phyloP scores from a whole-genome alignment of 495 filamentous ascomycete species.

The Penicillium atrosanguineum region DNA sequence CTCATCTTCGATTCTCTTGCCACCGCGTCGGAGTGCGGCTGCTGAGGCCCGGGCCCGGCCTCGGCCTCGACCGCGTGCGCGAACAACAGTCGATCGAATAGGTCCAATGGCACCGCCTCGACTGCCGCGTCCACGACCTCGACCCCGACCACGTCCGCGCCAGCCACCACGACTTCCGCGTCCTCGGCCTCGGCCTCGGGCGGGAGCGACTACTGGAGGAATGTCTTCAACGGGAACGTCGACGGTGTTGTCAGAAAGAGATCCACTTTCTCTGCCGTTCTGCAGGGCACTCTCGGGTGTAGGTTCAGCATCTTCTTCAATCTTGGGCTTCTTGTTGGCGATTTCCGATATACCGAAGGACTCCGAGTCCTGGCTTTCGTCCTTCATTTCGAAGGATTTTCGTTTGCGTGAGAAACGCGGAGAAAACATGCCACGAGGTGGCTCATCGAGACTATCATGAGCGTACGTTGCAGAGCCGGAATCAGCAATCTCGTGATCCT shows the following conservation, averaged over 20 bases:
- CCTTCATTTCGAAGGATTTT: conserved; percentile 28
- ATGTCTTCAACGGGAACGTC: conserved; percentile 13
- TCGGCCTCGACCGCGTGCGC: conserved; percentile 28
- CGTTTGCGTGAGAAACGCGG: conserved; percentile 30
- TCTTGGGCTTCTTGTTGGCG: conserved; percentile 30
- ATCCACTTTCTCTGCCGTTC: conserved; percentile 19
- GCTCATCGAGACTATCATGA: neutral
- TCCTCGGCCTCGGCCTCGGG: conserved; percentile 16
- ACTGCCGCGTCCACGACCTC: conserved; percentile 37
- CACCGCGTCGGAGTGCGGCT: conserved; percentile 13
- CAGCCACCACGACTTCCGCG: conserved; percentile 33
- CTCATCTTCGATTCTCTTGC: conserved; percentile 31
- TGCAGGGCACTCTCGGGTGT: conserved; percentile 19
- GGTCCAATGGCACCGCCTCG: conserved; percentile 26
- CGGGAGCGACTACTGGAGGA: conserved; percentile 2
- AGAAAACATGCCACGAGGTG: conserved; percentile 3
- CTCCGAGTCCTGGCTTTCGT: conserved; percentile 15
- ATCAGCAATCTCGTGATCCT: neutral
- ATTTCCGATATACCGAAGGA: conserved; percentile 11
- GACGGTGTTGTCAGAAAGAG: conserved; percentile 18
- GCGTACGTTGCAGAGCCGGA: neutral
- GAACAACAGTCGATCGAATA: conserved; percentile 16
- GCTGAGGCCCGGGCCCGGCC: conserved; percentile 19
- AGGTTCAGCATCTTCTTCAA: conserved; percentile 25
- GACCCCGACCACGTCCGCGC: conserved; percentile 31